Evolutionary conservation across 345 rosid genomes (phyloP).

Genomic region (Arabidopsis suecica): DNA sequence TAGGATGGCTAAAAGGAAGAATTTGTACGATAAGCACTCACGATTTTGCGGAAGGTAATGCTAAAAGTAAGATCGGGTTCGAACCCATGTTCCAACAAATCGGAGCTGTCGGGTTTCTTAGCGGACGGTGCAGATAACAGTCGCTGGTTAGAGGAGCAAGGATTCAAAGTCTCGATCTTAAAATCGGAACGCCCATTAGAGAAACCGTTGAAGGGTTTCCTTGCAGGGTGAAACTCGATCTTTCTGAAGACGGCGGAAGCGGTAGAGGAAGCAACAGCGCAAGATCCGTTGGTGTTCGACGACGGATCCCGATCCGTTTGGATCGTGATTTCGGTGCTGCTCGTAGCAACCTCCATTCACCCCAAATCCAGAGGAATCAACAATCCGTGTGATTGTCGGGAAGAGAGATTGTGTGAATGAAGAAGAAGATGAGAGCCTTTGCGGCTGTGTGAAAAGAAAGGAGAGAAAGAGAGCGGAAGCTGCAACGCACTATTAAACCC

Average conservation of each 20-base stretch:
- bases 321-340: conserved; percentile 31
- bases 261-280: conserved; percentile 41
- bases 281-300: conserved; percentile 45
- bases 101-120: conserved; percentile 60
- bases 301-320: conserved; percentile 45
- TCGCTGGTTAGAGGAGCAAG: conserved; percentile 45
- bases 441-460: conserved; percentile 51
- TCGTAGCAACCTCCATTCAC: conserved; percentile 41
- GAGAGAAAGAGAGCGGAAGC: conserved; percentile 24
- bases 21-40: conserved; percentile 49
- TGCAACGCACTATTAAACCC: conserved; percentile 66
- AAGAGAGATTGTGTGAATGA: conserved; percentile 19
- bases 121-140: conserved; percentile 23
- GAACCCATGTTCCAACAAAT: conserved; percentile 55
- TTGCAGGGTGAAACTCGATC: conserved; percentile 73
- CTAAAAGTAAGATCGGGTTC: conserved; percentile 76
- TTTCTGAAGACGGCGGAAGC: conserved; percentile 45
- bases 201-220: conserved; percentile 58
- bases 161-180: conserved; percentile 75
- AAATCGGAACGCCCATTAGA: conserved; percentile 55
- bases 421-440: conserved; percentile 31
- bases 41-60: conserved; percentile 73
- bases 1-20: background rate
- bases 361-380: conserved; percentile 21
- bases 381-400: background rate